Evolutionary conservation across 163 green algal genomes (phyloP).

Genomic region (Scenedesmus sp.): DNA sequence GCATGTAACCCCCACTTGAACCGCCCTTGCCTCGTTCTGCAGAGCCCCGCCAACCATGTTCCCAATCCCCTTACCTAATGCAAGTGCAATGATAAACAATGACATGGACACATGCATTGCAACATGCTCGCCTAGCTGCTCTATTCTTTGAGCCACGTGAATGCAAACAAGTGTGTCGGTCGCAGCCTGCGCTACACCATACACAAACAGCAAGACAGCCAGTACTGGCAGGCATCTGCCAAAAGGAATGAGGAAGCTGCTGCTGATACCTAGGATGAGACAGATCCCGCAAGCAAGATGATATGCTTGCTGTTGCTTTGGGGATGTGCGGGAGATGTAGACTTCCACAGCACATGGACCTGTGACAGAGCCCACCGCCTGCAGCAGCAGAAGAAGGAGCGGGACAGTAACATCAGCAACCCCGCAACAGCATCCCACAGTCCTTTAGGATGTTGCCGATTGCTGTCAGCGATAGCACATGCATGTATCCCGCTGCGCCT

Average conservation of each 20-base stretch:
- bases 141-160: background rate
- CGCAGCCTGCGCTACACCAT: background rate
- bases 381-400: background rate
- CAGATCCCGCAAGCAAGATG: background rate
- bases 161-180: conserved; percentile 10
- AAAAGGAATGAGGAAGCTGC: background rate
- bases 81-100: conserved; percentile 7
- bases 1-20: background rate
- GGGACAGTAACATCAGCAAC: background rate
- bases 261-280: background rate
- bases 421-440: conserved; percentile 1
- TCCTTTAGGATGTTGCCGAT: too few relatives aligned
- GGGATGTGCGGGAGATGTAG: background rate
- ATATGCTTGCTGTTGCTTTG: background rate
- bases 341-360: conserved; percentile 10
- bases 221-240: background rate
- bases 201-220: background rate
- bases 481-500: too few relatives aligned
- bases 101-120: conserved; percentile 2
- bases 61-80: background rate
- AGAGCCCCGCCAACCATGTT: conserved; percentile 9
- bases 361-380: background rate
- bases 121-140: background rate
- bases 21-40: background rate
- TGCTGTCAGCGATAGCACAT: too few relatives aligned